These are phyloP conservation scores for Chlorencoelia australis DNA, from an alignment of 2,329 filamentous ascomycete genomes.

Conservation along the genomic window DNA sequence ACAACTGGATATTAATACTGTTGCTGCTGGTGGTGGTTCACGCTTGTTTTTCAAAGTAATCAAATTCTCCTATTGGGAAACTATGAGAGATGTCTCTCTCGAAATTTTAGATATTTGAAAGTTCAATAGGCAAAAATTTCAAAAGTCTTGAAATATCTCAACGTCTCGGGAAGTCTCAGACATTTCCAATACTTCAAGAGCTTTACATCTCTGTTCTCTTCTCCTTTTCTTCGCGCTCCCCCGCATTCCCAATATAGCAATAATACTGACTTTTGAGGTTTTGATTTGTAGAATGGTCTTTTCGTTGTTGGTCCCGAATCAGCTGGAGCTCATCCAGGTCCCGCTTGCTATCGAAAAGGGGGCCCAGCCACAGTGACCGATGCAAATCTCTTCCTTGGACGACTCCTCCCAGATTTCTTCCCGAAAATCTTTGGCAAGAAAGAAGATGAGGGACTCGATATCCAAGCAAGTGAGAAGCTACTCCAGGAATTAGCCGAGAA, in stretches of 20 bases:
- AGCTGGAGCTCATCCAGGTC: constrained; percentile 67
- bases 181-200: too few relatives aligned
- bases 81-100: too few relatives aligned
- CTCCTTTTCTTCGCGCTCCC: too few relatives aligned
- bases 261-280: too few relatives aligned
- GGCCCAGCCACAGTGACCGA: constrained; percentile 86
- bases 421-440: constrained; percentile 91
- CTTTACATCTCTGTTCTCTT: too few relatives aligned
- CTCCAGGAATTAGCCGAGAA: constrained; percentile 67
- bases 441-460: constrained; percentile 72
- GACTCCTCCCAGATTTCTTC: constrained; percentile 82
- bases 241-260: too few relatives aligned
- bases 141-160: too few relatives aligned
- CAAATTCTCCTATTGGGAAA: too few relatives aligned
- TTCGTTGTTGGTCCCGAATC: constrained; percentile 59
- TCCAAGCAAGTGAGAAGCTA: constrained; percentile 61
- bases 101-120: too few relatives aligned
- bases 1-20: constrained; percentile 71
- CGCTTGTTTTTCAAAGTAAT: constrained; percentile 55
- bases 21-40: constrained; percentile 33
- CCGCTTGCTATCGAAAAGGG: constrained; percentile 81
- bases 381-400: constrained; percentile 76
- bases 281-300: constrained; percentile 60
- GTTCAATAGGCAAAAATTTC: too few relatives aligned
- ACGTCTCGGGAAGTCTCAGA: too few relatives aligned